These are phyloP conservation scores for Colletotrichum falcatum DNA, from an alignment of 2,329 filamentous ascomycete species.

Conservation along the genomic window DNA sequence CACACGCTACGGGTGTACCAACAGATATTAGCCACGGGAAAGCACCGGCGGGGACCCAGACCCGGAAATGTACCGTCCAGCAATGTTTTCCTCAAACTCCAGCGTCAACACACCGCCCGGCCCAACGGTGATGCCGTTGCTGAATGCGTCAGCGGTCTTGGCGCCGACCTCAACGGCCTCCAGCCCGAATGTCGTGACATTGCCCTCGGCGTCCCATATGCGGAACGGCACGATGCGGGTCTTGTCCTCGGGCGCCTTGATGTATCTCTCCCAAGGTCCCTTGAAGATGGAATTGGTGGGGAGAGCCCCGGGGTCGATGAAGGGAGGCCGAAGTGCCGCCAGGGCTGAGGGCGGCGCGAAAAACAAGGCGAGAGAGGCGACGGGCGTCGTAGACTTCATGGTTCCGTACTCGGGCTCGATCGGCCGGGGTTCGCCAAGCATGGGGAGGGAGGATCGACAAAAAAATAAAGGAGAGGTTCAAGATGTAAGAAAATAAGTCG, in stretches of 20 bases:
- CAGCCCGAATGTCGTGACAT: conserved; percentile 44
- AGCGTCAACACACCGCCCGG: conserved; percentile 51
- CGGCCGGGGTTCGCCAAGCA: background rate
- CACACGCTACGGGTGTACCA: conserved; percentile 47
- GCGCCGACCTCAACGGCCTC: conserved; percentile 20
- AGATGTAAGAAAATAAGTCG: background rate
- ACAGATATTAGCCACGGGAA: conserved; percentile 14
- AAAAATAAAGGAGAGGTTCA: background rate
- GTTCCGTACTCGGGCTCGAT: conserved; percentile 1
- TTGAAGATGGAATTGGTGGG: conserved; percentile 51
- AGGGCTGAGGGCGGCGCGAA: conserved; percentile 9
- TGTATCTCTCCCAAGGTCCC: conserved; percentile 54
- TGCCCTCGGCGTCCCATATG: conserved; percentile 51
- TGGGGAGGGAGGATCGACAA: conserved; percentile 1
- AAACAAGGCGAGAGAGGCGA: conserved; percentile 7
- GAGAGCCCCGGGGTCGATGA: conserved; percentile 44
- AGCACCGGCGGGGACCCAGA: background rate
- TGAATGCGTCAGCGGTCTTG: conserved; percentile 32
- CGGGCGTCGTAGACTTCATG: conserved; percentile 25
- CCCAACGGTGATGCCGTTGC: conserved; percentile 46
- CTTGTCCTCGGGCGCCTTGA: conserved; percentile 52
- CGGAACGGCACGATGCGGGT: conserved; percentile 49
- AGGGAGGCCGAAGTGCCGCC: conserved; percentile 30
- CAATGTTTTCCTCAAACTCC: conserved; percentile 56
- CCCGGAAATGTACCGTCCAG: conserved; percentile 49